Conservation (phyloP, 2,329 filamentous ascomycete genomes). For the Ceratocystis alfenasii region DNA sequence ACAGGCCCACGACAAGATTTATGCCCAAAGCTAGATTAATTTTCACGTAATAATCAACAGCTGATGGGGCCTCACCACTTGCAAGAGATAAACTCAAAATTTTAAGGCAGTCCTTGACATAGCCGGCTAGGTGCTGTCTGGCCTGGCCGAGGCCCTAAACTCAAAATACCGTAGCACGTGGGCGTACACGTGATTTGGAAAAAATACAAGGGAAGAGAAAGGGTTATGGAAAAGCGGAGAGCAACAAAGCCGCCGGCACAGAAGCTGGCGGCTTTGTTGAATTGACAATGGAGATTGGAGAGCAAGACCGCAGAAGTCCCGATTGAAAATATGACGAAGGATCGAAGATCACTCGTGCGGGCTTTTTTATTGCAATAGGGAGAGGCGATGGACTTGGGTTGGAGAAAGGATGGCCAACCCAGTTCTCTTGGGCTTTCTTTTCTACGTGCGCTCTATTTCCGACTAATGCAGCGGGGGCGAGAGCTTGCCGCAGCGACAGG, state of each 20-base stretch:
- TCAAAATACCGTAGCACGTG: neutral
- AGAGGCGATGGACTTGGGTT: neutral
- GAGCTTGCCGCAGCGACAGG: neutral
- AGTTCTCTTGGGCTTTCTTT: conserved; percentile 1
- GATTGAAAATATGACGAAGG: neutral
- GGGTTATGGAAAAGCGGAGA: neutral
- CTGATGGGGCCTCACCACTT: neutral
- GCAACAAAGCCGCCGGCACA: neutral
- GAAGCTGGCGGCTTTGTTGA: no score
- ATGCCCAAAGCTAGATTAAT: neutral
- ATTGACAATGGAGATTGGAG: neutral
- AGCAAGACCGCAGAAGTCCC: neutral
- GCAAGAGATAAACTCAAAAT: neutral
- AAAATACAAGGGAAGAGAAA: neutral
- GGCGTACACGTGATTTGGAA: neutral
- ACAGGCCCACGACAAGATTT: neutral
- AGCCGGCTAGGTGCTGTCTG: no score
- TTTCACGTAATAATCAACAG: neutral
- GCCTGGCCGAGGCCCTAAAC: no score
- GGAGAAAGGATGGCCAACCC: neutral
- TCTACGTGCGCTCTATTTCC: conserved; percentile 1
- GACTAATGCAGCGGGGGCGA: neutral
- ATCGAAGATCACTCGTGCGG: neutral
- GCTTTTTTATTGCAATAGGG: neutral
- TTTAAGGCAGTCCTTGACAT: neutral